Evolutionary conservation across 2,329 filamentous ascomycete genomes (phyloP), one percentile per base, ranked within the genome.

Genomic region (Alternaria longipes): DNA sequence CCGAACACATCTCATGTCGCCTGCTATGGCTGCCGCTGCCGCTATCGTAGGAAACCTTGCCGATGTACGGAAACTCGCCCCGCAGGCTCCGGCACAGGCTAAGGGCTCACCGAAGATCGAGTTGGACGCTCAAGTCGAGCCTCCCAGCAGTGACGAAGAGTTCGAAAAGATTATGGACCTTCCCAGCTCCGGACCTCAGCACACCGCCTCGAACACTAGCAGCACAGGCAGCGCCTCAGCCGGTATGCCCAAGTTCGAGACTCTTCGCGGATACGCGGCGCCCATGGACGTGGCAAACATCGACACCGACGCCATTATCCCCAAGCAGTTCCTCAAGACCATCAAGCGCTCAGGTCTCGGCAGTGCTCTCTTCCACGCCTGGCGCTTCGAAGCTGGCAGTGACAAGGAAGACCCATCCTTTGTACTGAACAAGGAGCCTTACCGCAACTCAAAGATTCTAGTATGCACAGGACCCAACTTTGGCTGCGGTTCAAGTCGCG

Each of bases 221-320:
- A 83, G 84, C 44, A 81, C 82, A 42, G 74, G 76, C 30, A 75
- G 77, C 34, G 79, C 81, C 56, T 77, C 80, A 12, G 83, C 84
- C 26, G 93, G 93, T 50, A 89, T 97, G 65, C 89, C 92, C 67
- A 92, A 92, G 76, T 98, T 98, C 82, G 89, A 87, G 24, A 86
- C 88, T 47, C 87, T 96, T 70, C 94, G 91, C 81, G 95, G 94
- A 59, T 90, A 94, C 67, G 93, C 93, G 1, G 95, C 94, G 11
- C 92, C 93, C 3, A 83, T 99, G 80, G 91, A 97, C 64, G 89
- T 91, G 72, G 86, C 91, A 68, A 99, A 99, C 79, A 89, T 97
- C 71, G 95, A 99, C 83, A 99, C 95, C n/a, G 95, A 99, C 74
- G 94, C 94, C 76, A 97, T 98, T 81, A 99, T 99, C 70, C 95